Conservation (phyloP, 225 moss, liverwort and hornwort species). For the Asterella californica region DNA sequence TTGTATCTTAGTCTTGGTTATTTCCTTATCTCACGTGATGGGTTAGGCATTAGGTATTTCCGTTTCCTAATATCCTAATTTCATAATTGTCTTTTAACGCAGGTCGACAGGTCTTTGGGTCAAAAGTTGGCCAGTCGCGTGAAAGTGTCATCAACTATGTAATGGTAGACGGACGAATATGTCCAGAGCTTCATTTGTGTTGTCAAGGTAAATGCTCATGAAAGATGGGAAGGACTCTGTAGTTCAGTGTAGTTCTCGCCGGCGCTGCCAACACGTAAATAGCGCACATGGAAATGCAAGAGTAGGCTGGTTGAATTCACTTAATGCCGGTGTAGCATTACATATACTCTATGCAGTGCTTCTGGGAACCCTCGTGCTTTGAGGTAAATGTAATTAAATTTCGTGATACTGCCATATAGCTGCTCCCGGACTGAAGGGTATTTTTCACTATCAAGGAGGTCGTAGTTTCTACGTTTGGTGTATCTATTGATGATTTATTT, state of each 20-base stretch:
- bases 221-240: background rate
- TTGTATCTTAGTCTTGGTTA: too few relatives aligned
- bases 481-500: too few relatives aligned
- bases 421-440: background rate
- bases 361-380: background rate
- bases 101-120: constrained; percentile 33
- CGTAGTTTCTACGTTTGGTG: too few relatives aligned
- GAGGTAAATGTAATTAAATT: constrained; percentile 17
- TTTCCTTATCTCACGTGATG: too few relatives aligned
- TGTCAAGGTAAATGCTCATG: background rate
- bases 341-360: constrained; percentile 1
- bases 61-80: background rate
- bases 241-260: too few relatives aligned
- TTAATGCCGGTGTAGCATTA: background rate
- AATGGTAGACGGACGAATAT: background rate
- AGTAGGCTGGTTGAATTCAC: background rate
- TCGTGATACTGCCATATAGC: background rate
- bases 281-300: background rate
- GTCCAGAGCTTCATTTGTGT: background rate
- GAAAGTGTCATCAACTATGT: constrained; percentile 25
- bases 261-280: background rate
- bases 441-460: too few relatives aligned
- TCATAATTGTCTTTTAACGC: background rate
- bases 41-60: background rate
- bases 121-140: constrained; percentile 31